phyloP scores from a whole-genome alignment of 805 yeast genomes.

The Wickerhamomyces xylosicus region DNA sequence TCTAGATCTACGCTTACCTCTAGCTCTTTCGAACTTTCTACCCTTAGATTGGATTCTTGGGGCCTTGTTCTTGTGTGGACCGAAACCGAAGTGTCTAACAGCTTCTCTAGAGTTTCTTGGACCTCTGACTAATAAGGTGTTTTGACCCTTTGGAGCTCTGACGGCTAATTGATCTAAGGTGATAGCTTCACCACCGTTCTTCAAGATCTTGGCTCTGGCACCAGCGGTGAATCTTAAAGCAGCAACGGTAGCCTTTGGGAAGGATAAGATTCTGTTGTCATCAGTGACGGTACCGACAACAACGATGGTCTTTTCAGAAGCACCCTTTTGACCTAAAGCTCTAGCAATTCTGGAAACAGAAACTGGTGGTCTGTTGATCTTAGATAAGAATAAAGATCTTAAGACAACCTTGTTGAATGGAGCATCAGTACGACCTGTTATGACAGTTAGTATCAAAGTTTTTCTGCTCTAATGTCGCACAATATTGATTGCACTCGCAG shows the following conservation, averaged over 20 bases:
- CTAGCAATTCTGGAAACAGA: slow-evolving; percentile 86
- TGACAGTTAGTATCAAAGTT: slow-evolving; percentile 25
- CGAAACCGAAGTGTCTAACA: slow-evolving; percentile 99
- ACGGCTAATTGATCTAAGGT: slow-evolving; percentile 98
- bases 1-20: slow-evolving; percentile 99
- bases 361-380: slow-evolving; percentile 99
- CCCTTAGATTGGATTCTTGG: slow-evolving; percentile 97
- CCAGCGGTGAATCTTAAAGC: slow-evolving; percentile 99
- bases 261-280: slow-evolving; percentile 85
- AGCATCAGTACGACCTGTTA: slow-evolving; percentile 92
- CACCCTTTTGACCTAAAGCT: slow-evolving; percentile 74
- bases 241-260: slow-evolving; percentile 97
- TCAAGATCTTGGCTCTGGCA: slow-evolving; percentile 94
- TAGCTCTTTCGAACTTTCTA: slow-evolving; percentile 99
- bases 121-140: slow-evolving; percentile 97
- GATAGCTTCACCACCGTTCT: slow-evolving; percentile 99
- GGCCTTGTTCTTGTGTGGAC: slow-evolving; percentile 99
- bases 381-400: slow-evolving; percentile 90
- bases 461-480: slow-evolving; percentile 42
- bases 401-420: slow-evolving; percentile 97
- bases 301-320: slow-evolving; percentile 86
- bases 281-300: slow-evolving; percentile 99
- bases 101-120: slow-evolving; percentile 99
- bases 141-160: slow-evolving; percentile 99
- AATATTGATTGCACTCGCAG: slow-evolving; percentile 30